These are phyloP conservation scores for Aspergillus fijiensis DNA, from an alignment of 2,329 filamentous ascomycete species.

Conservation along the genomic window DNA sequence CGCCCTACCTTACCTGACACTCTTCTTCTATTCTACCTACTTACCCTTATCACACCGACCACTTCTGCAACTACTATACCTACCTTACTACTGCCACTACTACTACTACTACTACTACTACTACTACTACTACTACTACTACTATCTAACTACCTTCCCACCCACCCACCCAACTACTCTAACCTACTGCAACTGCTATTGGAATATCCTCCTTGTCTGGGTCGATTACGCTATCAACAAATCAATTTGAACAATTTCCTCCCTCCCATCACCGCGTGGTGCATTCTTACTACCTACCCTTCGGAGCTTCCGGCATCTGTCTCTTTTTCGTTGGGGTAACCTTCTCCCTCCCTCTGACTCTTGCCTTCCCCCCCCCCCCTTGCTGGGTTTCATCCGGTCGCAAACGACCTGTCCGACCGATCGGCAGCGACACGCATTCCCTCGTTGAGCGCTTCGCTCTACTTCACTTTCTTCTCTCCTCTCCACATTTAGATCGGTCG, in stretches of 20 bases:
- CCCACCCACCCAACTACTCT: not conserved
- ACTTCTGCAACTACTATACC: no score
- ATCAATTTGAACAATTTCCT: slow-evolving; percentile 15
- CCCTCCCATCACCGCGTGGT: slow-evolving; percentile 33
- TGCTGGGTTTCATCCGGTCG: slow-evolving; percentile 19
- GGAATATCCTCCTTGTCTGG: not conserved
- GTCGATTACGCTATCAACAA: not conserved
- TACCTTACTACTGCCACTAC: not conserved
- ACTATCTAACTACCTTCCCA: not conserved
- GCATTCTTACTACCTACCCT: slow-evolving; percentile 13
- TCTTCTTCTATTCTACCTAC: no score
- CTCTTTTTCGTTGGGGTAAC: slow-evolving; percentile 10
- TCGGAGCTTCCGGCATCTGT: slow-evolving; percentile 4
- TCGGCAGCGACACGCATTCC: slow-evolving; percentile 19
- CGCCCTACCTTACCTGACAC: not conserved
- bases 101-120: not conserved
- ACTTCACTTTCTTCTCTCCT: slow-evolving; percentile 14
- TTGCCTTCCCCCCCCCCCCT: slow-evolving; percentile 16
- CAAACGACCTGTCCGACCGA: slow-evolving; percentile 19
- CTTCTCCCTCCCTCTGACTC: not conserved
- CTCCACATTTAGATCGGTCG: slow-evolving; percentile 22
- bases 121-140: not conserved
- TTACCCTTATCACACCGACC: not conserved
- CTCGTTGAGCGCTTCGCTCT: slow-evolving; percentile 12
- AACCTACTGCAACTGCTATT: not conserved